These are phyloP conservation scores for Xylaria hypoxylon DNA, from an alignment of 2,329 filamentous ascomycete species.

Conservation along the genomic window DNA sequence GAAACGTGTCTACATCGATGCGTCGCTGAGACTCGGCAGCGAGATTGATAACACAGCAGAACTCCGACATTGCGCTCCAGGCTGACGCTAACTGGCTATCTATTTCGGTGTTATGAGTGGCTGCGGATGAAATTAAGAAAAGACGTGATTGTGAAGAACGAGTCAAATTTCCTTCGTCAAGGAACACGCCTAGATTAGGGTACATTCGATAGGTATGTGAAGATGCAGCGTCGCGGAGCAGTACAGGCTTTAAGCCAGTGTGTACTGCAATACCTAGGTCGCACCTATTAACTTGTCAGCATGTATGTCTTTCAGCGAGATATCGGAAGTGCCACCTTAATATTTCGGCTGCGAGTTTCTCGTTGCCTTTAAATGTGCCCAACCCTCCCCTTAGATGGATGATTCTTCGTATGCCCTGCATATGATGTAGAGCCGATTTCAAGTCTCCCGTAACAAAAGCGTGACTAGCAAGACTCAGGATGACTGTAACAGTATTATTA, in stretches of 20 bases:
- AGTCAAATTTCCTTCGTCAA: neutral
- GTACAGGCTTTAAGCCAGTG: neutral
- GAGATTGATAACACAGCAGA: conserved; percentile 46
- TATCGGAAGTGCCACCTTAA: conserved; percentile 34
- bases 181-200: conserved; percentile 8
- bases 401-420: conserved; percentile 54
- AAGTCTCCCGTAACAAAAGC: conserved; percentile 49
- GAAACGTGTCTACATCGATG: conserved; percentile 39
- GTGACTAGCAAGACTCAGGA: conserved; percentile 50
- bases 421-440: conserved; percentile 49
- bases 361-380: conserved; percentile 46
- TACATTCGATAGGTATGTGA: neutral
- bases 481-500: conserved; percentile 50
- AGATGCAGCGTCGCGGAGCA: neutral
- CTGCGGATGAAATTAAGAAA: neutral
- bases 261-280: conserved; percentile 12
- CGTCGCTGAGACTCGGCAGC: conserved; percentile 39
- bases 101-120: conserved; percentile 15
- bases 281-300: neutral
- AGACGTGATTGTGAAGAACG: neutral
- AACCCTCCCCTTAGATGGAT: conserved; percentile 54
- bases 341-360: conserved; percentile 53
- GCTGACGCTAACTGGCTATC: conserved; percentile 37
- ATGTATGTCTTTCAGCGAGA: neutral
- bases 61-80: conserved; percentile 45